Evolutionary conservation across 805 yeast genomes (phyloP).

Genomic region (Barnettozyma pratensis): DNA sequence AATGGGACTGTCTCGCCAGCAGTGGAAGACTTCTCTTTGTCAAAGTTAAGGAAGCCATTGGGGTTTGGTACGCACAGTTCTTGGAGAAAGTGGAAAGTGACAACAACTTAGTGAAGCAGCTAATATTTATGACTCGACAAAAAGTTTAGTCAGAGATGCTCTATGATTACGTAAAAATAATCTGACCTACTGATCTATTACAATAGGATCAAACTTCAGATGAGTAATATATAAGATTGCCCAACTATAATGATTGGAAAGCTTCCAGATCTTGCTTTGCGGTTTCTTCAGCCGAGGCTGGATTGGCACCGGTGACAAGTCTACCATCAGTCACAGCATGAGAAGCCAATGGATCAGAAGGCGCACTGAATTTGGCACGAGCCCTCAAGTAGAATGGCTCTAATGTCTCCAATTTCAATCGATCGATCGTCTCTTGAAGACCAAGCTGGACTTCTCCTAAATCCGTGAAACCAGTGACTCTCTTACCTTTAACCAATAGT

Average conservation of each 20-base stretch:
- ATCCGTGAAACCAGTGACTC: slow-evolving; percentile 54
- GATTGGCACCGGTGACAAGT: slow-evolving; percentile 63
- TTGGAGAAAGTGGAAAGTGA: too few relatives aligned
- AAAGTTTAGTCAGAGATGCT: too few relatives aligned
- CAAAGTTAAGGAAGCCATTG: too few relatives aligned
- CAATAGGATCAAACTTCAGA: too few relatives aligned
- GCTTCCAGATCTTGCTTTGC: slow-evolving; percentile 36
- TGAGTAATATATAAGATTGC: too few relatives aligned
- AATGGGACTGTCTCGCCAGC: too few relatives aligned
- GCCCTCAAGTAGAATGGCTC: slow-evolving; percentile 32
- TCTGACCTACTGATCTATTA: too few relatives aligned
- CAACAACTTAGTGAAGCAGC: too few relatives aligned
- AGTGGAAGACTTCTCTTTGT: too few relatives aligned
- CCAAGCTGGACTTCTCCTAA: slow-evolving; percentile 39
- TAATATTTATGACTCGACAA: too few relatives aligned
- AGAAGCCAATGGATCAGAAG: slow-evolving; percentile 47
- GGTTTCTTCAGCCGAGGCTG: slow-evolving; percentile 47
- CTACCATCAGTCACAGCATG: slow-evolving; percentile 50
- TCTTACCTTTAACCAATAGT: slow-evolving; percentile 44
- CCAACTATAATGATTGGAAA: slow-evolving; percentile 5
- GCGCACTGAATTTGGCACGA: slow-evolving; percentile 42
- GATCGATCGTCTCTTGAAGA: slow-evolving; percentile 22
- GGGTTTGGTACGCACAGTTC: too few relatives aligned
- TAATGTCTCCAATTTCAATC: slow-evolving; percentile 31
- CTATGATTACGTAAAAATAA: too few relatives aligned